A percentile compares a stretch with the other conserved stretches of the same genome.
Evolutionary conservation across 495 filamentous ascomycete genomes (phyloP).

Genomic region (Daldinia caldariorum): DNA sequence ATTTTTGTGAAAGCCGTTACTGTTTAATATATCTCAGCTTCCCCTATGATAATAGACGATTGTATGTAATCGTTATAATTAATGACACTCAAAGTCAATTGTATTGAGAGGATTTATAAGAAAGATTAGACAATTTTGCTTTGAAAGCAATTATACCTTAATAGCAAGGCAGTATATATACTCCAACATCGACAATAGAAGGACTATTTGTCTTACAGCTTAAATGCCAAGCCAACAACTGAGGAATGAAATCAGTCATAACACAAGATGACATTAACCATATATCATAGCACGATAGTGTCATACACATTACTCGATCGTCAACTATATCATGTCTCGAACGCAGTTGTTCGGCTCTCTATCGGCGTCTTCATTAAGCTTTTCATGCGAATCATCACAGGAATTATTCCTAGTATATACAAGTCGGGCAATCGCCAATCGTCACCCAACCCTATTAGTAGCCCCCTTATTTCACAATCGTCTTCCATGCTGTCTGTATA

Average conservation of each 20-base stretch:
- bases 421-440: constrained; percentile 32
- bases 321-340: not conserved
- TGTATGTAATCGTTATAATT: too few species aligned
- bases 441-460: constrained; percentile 40
- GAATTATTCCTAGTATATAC: constrained; percentile 43
- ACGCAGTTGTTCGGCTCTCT: not conserved
- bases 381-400: constrained; percentile 32
- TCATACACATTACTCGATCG: not conserved
- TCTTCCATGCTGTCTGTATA: constrained; percentile 37
- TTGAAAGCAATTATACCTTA: too few species aligned
- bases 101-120: too few species aligned
- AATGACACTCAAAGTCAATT: too few species aligned
- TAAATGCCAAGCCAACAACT: not conserved
- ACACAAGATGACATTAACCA: too few species aligned
- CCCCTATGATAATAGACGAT: not conserved
- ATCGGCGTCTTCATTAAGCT: constrained; percentile 35
- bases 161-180: not conserved
- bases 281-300: not conserved
- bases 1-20: not conserved
- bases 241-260: too few species aligned
- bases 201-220: not conserved
- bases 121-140: too few species aligned
- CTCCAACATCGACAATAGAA: not conserved
- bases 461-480: constrained; percentile 33
- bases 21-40: not conserved